phyloP scores from a whole-genome alignment of 495 filamentous ascomycete genomes.

The Neurospora cerealis region DNA sequence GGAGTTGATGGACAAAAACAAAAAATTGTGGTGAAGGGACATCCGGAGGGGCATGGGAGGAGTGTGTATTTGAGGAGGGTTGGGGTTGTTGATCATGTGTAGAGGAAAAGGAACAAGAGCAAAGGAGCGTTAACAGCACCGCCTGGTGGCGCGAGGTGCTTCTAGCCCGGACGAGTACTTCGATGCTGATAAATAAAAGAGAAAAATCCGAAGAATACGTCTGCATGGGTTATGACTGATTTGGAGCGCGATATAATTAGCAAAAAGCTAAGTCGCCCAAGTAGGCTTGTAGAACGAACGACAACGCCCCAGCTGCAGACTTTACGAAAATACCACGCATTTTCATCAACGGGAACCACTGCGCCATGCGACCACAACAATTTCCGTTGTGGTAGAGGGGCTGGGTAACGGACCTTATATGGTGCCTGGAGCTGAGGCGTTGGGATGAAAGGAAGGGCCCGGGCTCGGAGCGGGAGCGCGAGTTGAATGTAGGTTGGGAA shows the following conservation, averaged over 20 bases:
- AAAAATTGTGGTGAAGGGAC: constrained; percentile 19
- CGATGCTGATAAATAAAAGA: too few relatives aligned
- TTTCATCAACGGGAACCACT: not conserved
- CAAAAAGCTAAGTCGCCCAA: not conserved
- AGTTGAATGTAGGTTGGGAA: not conserved
- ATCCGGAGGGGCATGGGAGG: constrained; percentile 21
- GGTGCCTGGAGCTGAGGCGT: not conserved
- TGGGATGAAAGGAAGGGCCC: not conserved
- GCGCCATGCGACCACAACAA: not conserved
- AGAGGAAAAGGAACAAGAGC: not conserved
- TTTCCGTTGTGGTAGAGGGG: not conserved
- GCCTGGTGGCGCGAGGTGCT: too few relatives aligned
- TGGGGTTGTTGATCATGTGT: not conserved
- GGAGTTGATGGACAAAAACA: not conserved
- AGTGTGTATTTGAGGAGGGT: not conserved
- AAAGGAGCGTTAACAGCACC: not conserved
- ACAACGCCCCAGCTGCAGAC: not conserved
- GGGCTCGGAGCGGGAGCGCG: not conserved
- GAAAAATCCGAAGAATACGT: not conserved
- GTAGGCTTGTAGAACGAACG: not conserved
- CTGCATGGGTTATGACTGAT: not conserved
- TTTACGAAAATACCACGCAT: not conserved
- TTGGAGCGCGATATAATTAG: not conserved
- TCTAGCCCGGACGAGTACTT: too few relatives aligned
- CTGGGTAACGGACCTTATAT: not conserved